Evolutionary conservation across 371 early-diverging fungal genomes (phyloP).

Genomic region (Rhizopus microsporus): DNA sequence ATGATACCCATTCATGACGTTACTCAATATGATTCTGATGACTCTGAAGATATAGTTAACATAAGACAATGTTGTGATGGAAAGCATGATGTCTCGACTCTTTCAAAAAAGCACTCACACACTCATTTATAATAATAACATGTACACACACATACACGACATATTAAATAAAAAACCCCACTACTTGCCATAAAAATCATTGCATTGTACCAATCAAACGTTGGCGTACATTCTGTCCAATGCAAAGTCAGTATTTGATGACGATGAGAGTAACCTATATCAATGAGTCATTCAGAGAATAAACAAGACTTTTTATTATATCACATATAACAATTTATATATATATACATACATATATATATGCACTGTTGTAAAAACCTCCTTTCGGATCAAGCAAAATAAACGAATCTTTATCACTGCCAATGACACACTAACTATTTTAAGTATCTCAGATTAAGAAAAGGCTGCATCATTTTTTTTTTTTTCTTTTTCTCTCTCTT

Average conservation of each 20-base stretch:
- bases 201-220: too few species aligned
- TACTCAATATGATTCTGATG: conserved; percentile 30
- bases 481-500: neutral
- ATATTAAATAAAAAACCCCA: too few species aligned
- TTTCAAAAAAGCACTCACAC: conserved; percentile 17
- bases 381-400: too few species aligned
- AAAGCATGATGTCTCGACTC: conserved; percentile 37
- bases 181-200: too few species aligned
- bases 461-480: neutral
- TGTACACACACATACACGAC: too few species aligned
- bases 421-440: neutral
- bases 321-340: too few species aligned
- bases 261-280: neutral
- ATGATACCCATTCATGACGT: conserved; percentile 8
- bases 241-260: conserved; percentile 1
- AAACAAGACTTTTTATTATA: too few species aligned
- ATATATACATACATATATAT: too few species aligned
- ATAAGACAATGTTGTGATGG: conserved; percentile 46
- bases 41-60: conserved; percentile 38
- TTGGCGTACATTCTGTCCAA: too few species aligned
- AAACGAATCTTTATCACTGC: neutral
- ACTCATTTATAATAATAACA: neutral
- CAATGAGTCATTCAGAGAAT: too few species aligned
- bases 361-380: too few species aligned
- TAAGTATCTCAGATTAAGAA: too few species aligned